Percentiles rank a stretch among this genome's conserved stretches.
Conservation (phyloP, 768 basidiomycete genomes). For the Naganishia vishniacii region DNA sequence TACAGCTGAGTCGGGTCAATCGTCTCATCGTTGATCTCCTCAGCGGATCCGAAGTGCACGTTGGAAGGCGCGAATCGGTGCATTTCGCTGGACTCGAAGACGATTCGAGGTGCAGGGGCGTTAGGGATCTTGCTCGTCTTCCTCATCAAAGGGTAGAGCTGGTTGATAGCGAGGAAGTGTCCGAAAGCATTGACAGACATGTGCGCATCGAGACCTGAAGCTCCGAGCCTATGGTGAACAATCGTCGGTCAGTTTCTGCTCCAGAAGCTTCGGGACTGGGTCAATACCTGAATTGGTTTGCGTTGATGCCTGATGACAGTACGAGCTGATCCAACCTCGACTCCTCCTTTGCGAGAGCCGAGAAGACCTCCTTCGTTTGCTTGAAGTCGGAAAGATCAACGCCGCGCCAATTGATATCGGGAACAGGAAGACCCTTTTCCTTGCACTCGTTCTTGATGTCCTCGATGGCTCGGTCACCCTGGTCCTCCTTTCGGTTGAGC, state of each 20-base stretch:
- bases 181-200: slow-evolving; percentile 43
- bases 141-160: slow-evolving; percentile 50
- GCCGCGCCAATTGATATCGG: slow-evolving; percentile 36
- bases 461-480: slow-evolving; percentile 43
- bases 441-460: slow-evolving; percentile 36
- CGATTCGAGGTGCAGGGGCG: slow-evolving; percentile 49
- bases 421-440: slow-evolving; percentile 31
- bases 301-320: slow-evolving; percentile 39
- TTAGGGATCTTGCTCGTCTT: slow-evolving; percentile 44
- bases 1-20: slow-evolving; percentile 48
- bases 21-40: slow-evolving; percentile 50
- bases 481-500: slow-evolving; percentile 45
- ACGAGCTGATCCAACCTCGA: slow-evolving; percentile 42
- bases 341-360: slow-evolving; percentile 30
- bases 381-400: slow-evolving; percentile 41
- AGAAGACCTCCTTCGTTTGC: slow-evolving; percentile 42
- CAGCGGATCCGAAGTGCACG: slow-evolving; percentile 47
- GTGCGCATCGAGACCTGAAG: slow-evolving; percentile 40
- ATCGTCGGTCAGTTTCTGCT: neutral
- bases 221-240: neutral
- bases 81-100: slow-evolving; percentile 51
- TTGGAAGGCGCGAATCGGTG: slow-evolving; percentile 49
- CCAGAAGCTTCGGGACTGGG: too few relatives aligned
- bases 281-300: slow-evolving; percentile 38
- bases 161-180: slow-evolving; percentile 52